Conservation (phyloP, 208 protist genomes). For the Crithidia acanthocephali region DNA sequence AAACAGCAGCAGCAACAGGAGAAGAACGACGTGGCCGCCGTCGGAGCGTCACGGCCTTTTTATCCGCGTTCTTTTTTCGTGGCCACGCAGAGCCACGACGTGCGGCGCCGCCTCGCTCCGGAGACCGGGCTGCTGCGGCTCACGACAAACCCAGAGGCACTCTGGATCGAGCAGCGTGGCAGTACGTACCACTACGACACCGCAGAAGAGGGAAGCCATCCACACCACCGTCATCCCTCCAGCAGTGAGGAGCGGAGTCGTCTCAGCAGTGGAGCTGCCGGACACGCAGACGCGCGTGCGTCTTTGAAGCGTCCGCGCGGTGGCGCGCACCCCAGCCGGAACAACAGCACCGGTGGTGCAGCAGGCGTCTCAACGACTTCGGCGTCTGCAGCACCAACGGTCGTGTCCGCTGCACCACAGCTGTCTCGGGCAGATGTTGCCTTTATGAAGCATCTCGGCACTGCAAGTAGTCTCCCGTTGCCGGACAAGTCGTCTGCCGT, state of each 20-base stretch:
- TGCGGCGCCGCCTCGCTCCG: slow-evolving; percentile 53
- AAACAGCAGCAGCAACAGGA: background rate
- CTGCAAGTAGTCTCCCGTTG: slow-evolving; percentile 13
- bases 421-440: slow-evolving; percentile 59
- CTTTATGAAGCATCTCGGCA: slow-evolving; percentile 58
- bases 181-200: slow-evolving; percentile 48
- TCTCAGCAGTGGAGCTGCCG: too few species aligned
- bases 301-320: too few species aligned
- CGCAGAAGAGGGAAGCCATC: background rate
- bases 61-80: slow-evolving; percentile 48
- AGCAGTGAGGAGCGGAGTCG: too few species aligned
- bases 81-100: slow-evolving; percentile 82
- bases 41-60: slow-evolving; percentile 10
- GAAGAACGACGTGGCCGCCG: background rate
- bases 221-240: background rate
- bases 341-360: background rate
- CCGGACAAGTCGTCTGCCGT: background rate
- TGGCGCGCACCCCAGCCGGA: too few species aligned
- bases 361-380: background rate
- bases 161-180: slow-evolving; percentile 81
- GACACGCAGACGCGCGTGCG: too few species aligned
- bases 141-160: slow-evolving; percentile 51
- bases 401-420: slow-evolving; percentile 25
- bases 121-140: slow-evolving; percentile 66
- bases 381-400: slow-evolving; percentile 13